Evolutionary conservation across 2,329 filamentous ascomycete species (phyloP).

Genomic region (Aspergillus niger): DNA sequence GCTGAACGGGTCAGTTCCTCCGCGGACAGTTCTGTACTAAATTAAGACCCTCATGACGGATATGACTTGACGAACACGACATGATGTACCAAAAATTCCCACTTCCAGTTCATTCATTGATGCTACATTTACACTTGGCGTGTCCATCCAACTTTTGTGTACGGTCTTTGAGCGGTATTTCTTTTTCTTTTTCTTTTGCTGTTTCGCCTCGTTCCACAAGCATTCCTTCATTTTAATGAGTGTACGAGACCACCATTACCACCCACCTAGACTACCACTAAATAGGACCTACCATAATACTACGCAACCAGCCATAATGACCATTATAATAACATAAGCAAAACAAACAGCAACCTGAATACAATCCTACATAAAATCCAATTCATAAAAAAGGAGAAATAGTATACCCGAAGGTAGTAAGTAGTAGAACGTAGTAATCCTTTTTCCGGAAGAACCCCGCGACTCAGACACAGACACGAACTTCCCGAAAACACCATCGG

Average conservation of each 20-base stretch:
- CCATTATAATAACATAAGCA: not conserved
- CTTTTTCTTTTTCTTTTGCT: not conserved
- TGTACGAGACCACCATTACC: not conserved
- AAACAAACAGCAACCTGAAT: not conserved
- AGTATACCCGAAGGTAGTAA: not conserved
- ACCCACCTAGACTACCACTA: not conserved
- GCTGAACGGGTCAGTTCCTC: not conserved
- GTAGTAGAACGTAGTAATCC: too few relatives aligned
- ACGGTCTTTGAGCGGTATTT: not conserved
- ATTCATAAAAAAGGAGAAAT: not conserved
- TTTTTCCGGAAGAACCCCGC: too few relatives aligned
- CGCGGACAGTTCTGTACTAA: not conserved
- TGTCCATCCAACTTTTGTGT: not conserved
- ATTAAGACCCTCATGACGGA: not conserved
- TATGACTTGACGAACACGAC: conserved; percentile 17
- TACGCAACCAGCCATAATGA: not conserved
- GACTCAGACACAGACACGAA: not conserved
- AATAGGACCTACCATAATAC: not conserved
- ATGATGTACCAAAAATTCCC: conserved; percentile 2
- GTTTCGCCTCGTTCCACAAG: not conserved
- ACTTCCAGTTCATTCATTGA: not conserved
- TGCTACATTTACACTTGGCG: not conserved
- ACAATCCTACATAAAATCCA: not conserved
- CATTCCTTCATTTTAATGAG: not conserved
- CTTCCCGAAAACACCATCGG: conserved; percentile 14